Conservation (phyloP, 495 filamentous ascomycete species). For the Penicillium chermesinum region DNA sequence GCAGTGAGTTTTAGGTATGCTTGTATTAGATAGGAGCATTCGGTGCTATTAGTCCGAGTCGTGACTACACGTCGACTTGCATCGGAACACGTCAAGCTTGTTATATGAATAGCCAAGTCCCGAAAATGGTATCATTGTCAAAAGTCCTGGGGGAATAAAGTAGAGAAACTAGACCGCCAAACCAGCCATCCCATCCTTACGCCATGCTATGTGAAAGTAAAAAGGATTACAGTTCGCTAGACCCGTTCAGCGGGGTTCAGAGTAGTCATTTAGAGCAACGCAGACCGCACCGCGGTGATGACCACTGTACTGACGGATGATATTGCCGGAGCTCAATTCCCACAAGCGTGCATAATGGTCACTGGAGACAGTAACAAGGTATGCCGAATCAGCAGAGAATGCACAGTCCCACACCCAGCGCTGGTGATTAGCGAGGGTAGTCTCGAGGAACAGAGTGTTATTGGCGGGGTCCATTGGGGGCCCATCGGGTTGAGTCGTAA, state of each 20-base stretch:
- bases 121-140: neutral
- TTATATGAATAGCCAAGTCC: too few relatives aligned
- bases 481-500: conserved; percentile 40
- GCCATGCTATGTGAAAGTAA: conserved; percentile 16
- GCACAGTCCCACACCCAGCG: conserved; percentile 99
- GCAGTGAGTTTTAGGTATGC: too few relatives aligned
- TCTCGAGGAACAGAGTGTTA: conserved; percentile 72
- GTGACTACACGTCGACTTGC: too few relatives aligned
- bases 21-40: conserved; percentile 7
- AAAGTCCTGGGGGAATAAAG: neutral
- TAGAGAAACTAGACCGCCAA: neutral
- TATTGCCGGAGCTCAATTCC: conserved; percentile 78
- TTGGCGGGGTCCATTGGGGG: conserved; percentile 40
- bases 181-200: conserved; percentile 2
- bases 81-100: too few relatives aligned
- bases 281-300: conserved; percentile 95
- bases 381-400: conserved; percentile 93
- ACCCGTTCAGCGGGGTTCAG: conserved; percentile 53
- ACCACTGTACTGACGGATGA: conserved; percentile 97
- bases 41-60: conserved; percentile 3
- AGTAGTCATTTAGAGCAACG: conserved; percentile 96
- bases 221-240: neutral
- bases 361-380: conserved; percentile 94
- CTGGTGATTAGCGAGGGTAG: conserved; percentile 88
- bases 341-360: conserved; percentile 97